Evolutionary conservation across 441 rosid genomes (phyloP).

Genomic region (Hypseocharis bilobata): DNA sequence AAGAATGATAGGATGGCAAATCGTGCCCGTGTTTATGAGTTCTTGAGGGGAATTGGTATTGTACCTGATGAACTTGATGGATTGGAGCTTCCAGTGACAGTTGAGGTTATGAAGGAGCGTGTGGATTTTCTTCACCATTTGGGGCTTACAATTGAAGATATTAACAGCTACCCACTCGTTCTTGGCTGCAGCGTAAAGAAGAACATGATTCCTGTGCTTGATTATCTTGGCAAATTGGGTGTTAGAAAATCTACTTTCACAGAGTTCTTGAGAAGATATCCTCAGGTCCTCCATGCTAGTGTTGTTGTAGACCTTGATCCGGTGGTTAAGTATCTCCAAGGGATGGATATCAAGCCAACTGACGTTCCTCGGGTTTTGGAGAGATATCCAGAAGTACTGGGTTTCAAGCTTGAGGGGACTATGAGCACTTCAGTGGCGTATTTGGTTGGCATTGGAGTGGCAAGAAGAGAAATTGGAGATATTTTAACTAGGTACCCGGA

Average conservation of each 20-base stretch:
- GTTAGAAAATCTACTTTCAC: slow-evolving; percentile 76
- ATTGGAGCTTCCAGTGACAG: slow-evolving; percentile 81
- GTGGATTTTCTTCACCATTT: slow-evolving; percentile 68
- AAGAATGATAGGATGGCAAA: slow-evolving; percentile 57
- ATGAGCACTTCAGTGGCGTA: slow-evolving; percentile 96
- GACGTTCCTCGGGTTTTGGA: slow-evolving; percentile 81
- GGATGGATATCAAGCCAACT: slow-evolving; percentile 71
- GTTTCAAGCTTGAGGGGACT: slow-evolving; percentile 93
- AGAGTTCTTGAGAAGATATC: slow-evolving; percentile 67
- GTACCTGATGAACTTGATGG: slow-evolving; percentile 89
- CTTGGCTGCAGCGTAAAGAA: slow-evolving; percentile 96
- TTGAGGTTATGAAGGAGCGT: slow-evolving; percentile 72
- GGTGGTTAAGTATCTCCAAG: slow-evolving; percentile 82
- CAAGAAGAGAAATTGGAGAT: slow-evolving; percentile 79
- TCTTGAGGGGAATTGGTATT: slow-evolving; percentile 53
- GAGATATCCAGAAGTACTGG: slow-evolving; percentile 77
- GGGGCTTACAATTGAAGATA: slow-evolving; percentile 72
- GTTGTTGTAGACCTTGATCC: slow-evolving; percentile 90
- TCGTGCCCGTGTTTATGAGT: slow-evolving; percentile 69
- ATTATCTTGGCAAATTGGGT: slow-evolving; percentile 83
- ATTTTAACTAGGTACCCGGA: slow-evolving; percentile 69
- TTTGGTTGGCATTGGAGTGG: slow-evolving; percentile 78
- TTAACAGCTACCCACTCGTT: slow-evolving; percentile 77
- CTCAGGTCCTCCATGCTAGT: slow-evolving; percentile 82
- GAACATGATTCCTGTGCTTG: slow-evolving; percentile 90